Conservation (phyloP, 2,329 filamentous ascomycete genomes). For the Grosmannia penicillata region DNA sequence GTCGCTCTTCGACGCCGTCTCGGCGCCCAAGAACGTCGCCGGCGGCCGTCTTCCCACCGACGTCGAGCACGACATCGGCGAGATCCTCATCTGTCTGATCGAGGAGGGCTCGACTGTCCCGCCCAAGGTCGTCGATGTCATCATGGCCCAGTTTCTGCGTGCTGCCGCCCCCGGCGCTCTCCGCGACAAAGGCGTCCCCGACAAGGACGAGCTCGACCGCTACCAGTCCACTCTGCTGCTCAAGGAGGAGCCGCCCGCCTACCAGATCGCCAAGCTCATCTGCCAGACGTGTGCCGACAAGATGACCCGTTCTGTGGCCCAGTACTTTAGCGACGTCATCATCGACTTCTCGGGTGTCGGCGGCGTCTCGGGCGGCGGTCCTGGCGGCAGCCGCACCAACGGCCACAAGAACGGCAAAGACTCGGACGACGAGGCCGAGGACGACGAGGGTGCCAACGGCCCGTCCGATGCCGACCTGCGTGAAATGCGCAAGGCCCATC, state of each 20-base stretch:
- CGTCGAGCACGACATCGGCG: slow-evolving; percentile 83
- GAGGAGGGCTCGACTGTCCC: slow-evolving; percentile 73
- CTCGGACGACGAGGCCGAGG: slow-evolving; percentile 27
- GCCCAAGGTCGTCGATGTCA: slow-evolving; percentile 72
- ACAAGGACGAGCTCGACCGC: slow-evolving; percentile 44
- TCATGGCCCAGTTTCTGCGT: slow-evolving; percentile 89
- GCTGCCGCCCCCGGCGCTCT: slow-evolving; percentile 57
- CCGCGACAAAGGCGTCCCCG: slow-evolving; percentile 34
- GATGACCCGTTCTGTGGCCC: slow-evolving; percentile 86
- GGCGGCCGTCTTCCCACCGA: slow-evolving; percentile 83
- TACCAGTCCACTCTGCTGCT: slow-evolving; percentile 72
- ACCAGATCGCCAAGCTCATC: slow-evolving; percentile 90
- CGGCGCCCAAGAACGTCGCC: slow-evolving; percentile 56
- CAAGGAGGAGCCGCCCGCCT: slow-evolving; percentile 81
- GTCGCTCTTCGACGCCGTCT: slow-evolving; percentile 82
- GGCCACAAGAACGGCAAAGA: slow-evolving; percentile 12
- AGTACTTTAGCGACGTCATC: slow-evolving; percentile 95
- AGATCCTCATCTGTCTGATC: slow-evolving; percentile 69
- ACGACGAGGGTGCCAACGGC: slow-evolving; percentile 30
- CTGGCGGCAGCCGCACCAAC: neutral
- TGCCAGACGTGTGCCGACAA: slow-evolving; percentile 83
- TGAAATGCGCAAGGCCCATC: slow-evolving; percentile 80
- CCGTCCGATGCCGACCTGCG: slow-evolving; percentile 73
- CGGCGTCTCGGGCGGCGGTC: slow-evolving; percentile 19
- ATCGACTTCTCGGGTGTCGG: slow-evolving; percentile 63